A percentile compares a stretch with the other conserved stretches of the same genome.
Evolutionary conservation across 129 eudicot genomes (phyloP).

Genomic region (Helianthus annuus): DNA sequence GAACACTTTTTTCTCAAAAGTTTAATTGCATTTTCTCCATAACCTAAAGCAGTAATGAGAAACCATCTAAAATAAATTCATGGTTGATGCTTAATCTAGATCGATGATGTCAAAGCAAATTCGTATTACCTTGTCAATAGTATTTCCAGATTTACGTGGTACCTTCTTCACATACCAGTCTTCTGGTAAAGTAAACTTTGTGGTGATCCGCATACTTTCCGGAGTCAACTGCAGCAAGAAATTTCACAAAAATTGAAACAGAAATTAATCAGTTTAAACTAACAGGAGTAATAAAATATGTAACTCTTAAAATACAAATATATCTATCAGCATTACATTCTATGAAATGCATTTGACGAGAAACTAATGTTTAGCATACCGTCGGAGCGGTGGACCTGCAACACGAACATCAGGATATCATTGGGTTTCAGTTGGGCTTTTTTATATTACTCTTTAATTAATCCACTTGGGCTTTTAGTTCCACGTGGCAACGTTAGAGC

Average conservation of each 20-base stretch:
- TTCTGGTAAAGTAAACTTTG: conserved; percentile 56
- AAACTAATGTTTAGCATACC: too few species aligned
- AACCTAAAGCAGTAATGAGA: too few species aligned
- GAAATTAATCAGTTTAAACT: too few species aligned
- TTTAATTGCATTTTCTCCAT: not conserved
- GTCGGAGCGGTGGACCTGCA: conserved; percentile 40
- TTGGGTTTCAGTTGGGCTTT: too few species aligned
- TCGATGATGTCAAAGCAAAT: not conserved
- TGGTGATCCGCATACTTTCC: conserved; percentile 12
- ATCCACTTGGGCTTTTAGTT: not conserved
- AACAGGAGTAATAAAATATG: too few species aligned
- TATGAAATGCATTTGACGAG: too few species aligned
- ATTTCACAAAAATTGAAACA: conserved; percentile 3
- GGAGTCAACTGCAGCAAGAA: conserved; percentile 41
- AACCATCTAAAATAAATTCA: too few species aligned
- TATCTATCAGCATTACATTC: too few species aligned
- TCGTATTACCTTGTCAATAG: conserved; percentile 55
- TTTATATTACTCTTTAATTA: not conserved
- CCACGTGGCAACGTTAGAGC: not conserved
- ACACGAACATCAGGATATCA: too few species aligned
- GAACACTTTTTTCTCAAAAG: too few species aligned
- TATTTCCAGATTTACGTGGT: conserved; percentile 44
- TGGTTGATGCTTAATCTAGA: not conserved
- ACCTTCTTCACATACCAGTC: conserved; percentile 85
- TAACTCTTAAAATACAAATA: too few species aligned